phyloP scores from a whole-genome alignment of 352 stramenopile genomes.

The Phytophthora lateralis region DNA sequence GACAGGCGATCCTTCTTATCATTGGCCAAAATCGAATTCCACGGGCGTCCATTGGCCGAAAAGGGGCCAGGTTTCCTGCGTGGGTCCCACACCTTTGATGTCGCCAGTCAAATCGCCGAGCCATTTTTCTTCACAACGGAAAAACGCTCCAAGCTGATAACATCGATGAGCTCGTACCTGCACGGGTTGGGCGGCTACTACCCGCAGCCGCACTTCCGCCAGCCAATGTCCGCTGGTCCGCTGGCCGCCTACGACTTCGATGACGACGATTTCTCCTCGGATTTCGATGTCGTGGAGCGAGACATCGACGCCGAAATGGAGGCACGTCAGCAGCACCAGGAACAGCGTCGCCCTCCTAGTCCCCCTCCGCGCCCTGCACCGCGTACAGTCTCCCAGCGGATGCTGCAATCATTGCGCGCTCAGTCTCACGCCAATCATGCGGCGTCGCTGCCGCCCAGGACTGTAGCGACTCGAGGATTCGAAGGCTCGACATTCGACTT shows the following conservation, averaged over 20 bases:
- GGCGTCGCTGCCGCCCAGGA: slow-evolving; percentile 8
- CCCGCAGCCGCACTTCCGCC: slow-evolving; percentile 16
- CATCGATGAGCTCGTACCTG: slow-evolving; percentile 33
- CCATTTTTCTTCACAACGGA: slow-evolving; percentile 24
- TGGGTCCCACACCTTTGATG: slow-evolving; percentile 3
- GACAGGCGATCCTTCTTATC: not conserved
- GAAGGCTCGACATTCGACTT: slow-evolving; percentile 18
- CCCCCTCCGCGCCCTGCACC: slow-evolving; percentile 2
- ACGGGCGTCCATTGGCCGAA: slow-evolving; percentile 8
- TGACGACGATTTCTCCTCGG: slow-evolving; percentile 50
- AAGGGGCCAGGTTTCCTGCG: not conserved
- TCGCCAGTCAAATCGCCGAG: slow-evolving; percentile 22
- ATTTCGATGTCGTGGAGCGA: slow-evolving; percentile 67
- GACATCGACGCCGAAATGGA: slow-evolving; percentile 81
- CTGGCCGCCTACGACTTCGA: slow-evolving; percentile 27
- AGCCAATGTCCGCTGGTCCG: slow-evolving; percentile 14
- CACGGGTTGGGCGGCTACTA: slow-evolving; percentile 24
- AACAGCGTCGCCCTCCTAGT: not conserved
- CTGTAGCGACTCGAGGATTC: not conserved
- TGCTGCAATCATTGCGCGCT: slow-evolving; percentile 55
- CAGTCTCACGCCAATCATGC: slow-evolving; percentile 19
- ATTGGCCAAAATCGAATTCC: slow-evolving; percentile 4
- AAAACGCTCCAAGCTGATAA: slow-evolving; percentile 14
- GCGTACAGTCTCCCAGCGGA: slow-evolving; percentile 64
- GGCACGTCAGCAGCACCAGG: slow-evolving; percentile 41